Evolutionary conservation across 352 stramenopile species (phyloP), one percentile per base, ranked within the genome.

Genomic region (Thalassiosira pacifica): DNA sequence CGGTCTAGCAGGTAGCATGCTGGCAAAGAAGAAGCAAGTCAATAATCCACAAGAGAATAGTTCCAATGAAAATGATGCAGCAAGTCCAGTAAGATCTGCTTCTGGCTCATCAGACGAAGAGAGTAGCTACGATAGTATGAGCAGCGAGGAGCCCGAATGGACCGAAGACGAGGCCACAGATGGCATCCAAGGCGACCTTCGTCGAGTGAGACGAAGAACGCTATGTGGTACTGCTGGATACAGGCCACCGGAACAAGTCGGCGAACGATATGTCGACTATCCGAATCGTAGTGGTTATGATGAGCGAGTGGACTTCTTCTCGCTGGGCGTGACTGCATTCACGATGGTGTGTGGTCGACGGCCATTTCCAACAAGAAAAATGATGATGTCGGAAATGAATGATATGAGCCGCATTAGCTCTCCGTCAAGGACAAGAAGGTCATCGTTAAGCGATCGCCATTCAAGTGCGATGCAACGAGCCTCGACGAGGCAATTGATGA

Each of bases 161-260:
- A 69, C 59, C 2, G 59, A 83, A 26, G 65, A 76, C n/a, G 75
- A 83, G 34, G 32, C 57, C n/a, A 74, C 60, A 32, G 69, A 34
- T 32, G 18, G 63, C n/a, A 34, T 45, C 11, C 32, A 60, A 69
- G 2, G n/a, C 52, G 59, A 85, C 68, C 5, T 85, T 34, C 2
- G 60, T n/a, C 57, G 77, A n/a, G 69, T 85, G 1, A 37, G 77
- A 53, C 34, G 77, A 0, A 32, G 72, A 11, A 85, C 77, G 53
- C 32, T 85, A 5, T 85, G 77, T 60, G 77, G 77, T n/a, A 85
- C 77, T 10, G 67, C 69, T 18, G 77, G 77, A 13, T 85, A 74
- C 27, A 52, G 77, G 13, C 77, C 77, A 40, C 77, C 70, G 11
- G 78, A 85, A 55, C 78, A 85, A 71, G 78, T 85, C 29, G 59